A percentile compares a stretch with the other conserved stretches of the same genome.
phyloP scores from a whole-genome alignment of 768 basidiomycete genomes.

The Gloeophyllum trabeum region DNA sequence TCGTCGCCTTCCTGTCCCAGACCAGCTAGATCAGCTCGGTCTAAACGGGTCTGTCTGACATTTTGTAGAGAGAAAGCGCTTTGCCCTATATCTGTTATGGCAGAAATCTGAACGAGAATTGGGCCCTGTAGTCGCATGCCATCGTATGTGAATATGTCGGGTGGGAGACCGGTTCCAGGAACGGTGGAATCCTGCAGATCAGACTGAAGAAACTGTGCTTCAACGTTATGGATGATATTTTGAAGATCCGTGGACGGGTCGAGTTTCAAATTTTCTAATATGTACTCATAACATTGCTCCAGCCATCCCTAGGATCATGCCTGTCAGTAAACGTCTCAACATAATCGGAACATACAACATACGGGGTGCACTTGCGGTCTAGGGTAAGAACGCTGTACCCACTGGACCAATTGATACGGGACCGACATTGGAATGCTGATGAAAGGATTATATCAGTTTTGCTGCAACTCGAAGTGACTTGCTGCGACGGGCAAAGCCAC shows the following conservation, averaged over 20 bases:
- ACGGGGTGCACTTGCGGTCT: slow-evolving; percentile 57
- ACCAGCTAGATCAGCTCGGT: slow-evolving; percentile 39
- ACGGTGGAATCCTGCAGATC: slow-evolving; percentile 64
- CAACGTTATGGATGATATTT: slow-evolving; percentile 42
- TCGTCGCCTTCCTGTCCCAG: slow-evolving; percentile 31
- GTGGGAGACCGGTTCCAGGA: slow-evolving; percentile 56
- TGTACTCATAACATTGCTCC: slow-evolving; percentile 58
- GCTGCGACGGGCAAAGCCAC: too few species aligned
- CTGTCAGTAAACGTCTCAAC: not conserved
- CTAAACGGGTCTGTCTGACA: slow-evolving; percentile 48
- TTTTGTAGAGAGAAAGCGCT: slow-evolving; percentile 78
- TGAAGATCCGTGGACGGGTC: slow-evolving; percentile 35
- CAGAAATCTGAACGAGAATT: slow-evolving; percentile 63
- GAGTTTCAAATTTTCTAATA: slow-evolving; percentile 34
- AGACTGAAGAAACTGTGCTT: slow-evolving; percentile 61
- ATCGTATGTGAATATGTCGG: slow-evolving; percentile 22
- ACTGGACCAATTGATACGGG: slow-evolving; percentile 26
- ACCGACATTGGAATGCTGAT: too few species aligned
- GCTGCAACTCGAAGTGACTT: too few species aligned
- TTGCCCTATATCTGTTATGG: slow-evolving; percentile 74
- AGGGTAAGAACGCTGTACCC: slow-evolving; percentile 44
- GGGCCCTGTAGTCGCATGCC: slow-evolving; percentile 26
- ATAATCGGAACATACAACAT: slow-evolving; percentile 11
- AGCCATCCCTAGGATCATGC: slow-evolving; percentile 56
- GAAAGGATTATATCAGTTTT: too few species aligned